Evolutionary conservation across 345 rosid species (phyloP).

Genomic region (Anastatica hierochuntica): DNA sequence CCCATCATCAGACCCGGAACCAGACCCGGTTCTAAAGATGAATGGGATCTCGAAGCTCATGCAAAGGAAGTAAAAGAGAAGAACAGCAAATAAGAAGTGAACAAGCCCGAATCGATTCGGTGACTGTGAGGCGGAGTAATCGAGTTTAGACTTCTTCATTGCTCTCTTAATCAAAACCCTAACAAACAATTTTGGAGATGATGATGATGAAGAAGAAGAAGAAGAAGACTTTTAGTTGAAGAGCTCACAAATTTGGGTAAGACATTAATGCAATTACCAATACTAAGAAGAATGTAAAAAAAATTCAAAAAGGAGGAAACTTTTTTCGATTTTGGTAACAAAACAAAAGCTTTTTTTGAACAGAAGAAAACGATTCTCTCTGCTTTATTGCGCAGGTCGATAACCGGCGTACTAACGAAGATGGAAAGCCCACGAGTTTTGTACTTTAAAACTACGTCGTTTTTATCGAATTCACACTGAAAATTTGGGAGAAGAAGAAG

Average conservation of each 20-base stretch:
- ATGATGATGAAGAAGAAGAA: neutral
- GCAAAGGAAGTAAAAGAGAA: constrained; percentile 40
- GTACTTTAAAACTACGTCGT: constrained; percentile 17
- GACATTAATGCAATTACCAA: no score
- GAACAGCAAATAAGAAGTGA: constrained; percentile 46
- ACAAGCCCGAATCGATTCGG: constrained; percentile 43
- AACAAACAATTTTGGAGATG: no score
- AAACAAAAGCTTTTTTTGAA: constrained; percentile 9
- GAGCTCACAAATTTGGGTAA: no score
- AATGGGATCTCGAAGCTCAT: constrained; percentile 66
- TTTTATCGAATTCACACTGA: neutral
- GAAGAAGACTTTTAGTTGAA: neutral
- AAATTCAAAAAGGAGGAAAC: neutral
- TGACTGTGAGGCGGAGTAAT: constrained; percentile 20
- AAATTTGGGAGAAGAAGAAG: no score
- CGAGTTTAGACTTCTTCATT: constrained; percentile 35
- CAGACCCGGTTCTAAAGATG: constrained; percentile 35
- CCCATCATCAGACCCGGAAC: constrained; percentile 23
- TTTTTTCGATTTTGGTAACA: no score
- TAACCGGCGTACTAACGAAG: constrained; percentile 22
- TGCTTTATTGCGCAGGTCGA: neutral
- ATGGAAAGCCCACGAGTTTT: constrained; percentile 18
- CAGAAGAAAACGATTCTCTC: neutral
- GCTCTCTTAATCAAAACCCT: no score
- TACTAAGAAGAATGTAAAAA: no score